Evolutionary conservation across 805 yeast species (phyloP).

Genomic region (Diddensiella caesifluorescens): DNA sequence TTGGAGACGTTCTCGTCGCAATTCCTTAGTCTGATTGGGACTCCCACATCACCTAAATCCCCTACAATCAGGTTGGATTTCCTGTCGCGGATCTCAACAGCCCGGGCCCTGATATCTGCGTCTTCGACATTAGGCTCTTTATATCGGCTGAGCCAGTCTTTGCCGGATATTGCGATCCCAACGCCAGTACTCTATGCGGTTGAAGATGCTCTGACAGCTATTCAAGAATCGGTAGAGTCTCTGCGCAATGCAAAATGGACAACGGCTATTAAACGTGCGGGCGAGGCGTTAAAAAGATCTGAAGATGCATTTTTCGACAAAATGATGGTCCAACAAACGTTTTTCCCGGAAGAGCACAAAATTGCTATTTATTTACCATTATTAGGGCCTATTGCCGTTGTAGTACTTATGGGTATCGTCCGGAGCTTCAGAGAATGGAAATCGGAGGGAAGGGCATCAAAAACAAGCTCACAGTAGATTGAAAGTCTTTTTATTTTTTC

Average conservation of each 20-base stretch:
- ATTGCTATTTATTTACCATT: slow-evolving; percentile 90
- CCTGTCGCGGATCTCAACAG: slow-evolving; percentile 52
- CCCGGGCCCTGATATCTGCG: slow-evolving; percentile 55
- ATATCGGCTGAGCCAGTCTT: slow-evolving; percentile 57
- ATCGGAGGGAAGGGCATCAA: not conserved
- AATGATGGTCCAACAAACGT: slow-evolving; percentile 91
- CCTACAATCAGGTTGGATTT: slow-evolving; percentile 61
- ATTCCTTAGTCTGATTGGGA: slow-evolving; percentile 65
- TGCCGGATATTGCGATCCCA: slow-evolving; percentile 82
- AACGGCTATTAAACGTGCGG: slow-evolving; percentile 37
- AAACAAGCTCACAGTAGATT: too few species aligned
- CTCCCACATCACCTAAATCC: slow-evolving; percentile 53
- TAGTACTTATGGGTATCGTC: slow-evolving; percentile 36
- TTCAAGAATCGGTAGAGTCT: slow-evolving; percentile 37
- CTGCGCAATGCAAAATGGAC: slow-evolving; percentile 35
- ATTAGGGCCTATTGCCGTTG: slow-evolving; percentile 77
- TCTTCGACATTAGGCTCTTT: slow-evolving; percentile 70
- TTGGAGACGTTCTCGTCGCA: slow-evolving; percentile 72
- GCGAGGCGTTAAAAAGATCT: slow-evolving; percentile 56
- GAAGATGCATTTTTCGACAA: slow-evolving; percentile 84
- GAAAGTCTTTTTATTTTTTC: slow-evolving; percentile 1
- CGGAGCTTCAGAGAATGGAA: slow-evolving; percentile 27
- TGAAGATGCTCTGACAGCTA: slow-evolving; percentile 41
- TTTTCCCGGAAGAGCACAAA: slow-evolving; percentile 93
- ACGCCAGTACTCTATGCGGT: slow-evolving; percentile 59